These are phyloP conservation scores for Canna indica DNA, from an alignment of 176 grass and related monocot species.

Conservation along the genomic window DNA sequence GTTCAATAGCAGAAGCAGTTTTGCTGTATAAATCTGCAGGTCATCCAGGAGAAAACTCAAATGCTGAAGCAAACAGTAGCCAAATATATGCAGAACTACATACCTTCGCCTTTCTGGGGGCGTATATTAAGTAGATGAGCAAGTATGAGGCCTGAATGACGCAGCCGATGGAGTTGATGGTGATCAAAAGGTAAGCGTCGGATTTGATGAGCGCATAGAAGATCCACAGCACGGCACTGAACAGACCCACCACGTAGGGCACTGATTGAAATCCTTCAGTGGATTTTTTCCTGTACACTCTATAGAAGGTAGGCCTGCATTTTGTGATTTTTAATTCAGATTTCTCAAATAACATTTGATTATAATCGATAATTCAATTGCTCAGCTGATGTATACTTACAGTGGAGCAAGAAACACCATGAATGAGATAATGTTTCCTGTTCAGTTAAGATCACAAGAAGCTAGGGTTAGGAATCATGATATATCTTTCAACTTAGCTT, in stretches of 20 bases:
- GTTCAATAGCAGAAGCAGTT: constrained; percentile 54
- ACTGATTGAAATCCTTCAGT: constrained; percentile 78
- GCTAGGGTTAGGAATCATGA: not conserved
- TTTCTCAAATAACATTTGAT: too few relatives aligned
- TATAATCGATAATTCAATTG: not conserved
- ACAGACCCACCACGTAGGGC: constrained; percentile 75
- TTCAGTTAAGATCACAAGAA: constrained; percentile 10
- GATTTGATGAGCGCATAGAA: constrained; percentile 69
- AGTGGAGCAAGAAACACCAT: constrained; percentile 73
- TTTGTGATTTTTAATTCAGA: not conserved
- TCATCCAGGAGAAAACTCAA: not conserved
- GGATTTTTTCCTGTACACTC: constrained; percentile 76
- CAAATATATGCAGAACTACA: not conserved
- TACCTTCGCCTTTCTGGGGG: constrained; percentile 38
- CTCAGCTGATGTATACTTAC: constrained; percentile 29
- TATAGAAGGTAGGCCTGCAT: constrained; percentile 76
- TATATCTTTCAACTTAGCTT: not conserved
- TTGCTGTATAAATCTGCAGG: constrained; percentile 33
- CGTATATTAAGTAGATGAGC: constrained; percentile 55
- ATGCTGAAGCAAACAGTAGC: not conserved
- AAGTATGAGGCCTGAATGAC: constrained; percentile 57
- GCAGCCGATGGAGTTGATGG: constrained; percentile 71
- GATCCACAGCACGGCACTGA: constrained; percentile 89
- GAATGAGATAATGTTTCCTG: constrained; percentile 80
- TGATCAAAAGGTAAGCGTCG: constrained; percentile 47